These are phyloP conservation scores for Cytospora schulzeri DNA, from an alignment of 2,329 filamentous ascomycete genomes.

Conservation along the genomic window DNA sequence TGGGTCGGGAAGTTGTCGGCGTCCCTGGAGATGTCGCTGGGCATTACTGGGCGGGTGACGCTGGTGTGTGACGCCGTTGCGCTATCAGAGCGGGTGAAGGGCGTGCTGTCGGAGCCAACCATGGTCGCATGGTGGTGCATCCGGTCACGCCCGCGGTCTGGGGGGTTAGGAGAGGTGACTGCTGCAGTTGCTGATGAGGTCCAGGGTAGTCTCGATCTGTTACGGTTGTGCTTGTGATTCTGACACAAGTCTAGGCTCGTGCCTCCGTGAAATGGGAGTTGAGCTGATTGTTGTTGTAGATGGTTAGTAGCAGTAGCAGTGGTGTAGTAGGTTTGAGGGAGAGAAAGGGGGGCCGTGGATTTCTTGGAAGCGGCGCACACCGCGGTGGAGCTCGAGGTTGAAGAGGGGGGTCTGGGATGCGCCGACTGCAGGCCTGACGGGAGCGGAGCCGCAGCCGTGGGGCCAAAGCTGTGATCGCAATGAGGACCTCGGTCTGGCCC, in stretches of 20 bases:
- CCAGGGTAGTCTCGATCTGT: slow-evolving; percentile 3
- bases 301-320: slow-evolving; percentile 3
- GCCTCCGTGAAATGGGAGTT: slow-evolving; percentile 6
- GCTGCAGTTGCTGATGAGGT: slow-evolving; percentile 6
- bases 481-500: slow-evolving; percentile 12
- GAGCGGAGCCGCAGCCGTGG: slow-evolving; percentile 18
- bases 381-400: slow-evolving; percentile 19
- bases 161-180: slow-evolving; percentile 8
- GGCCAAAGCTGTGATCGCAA: slow-evolving; percentile 2
- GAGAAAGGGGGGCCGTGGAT: slow-evolving; percentile 21
- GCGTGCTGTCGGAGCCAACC: slow-evolving; percentile 43
- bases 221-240: slow-evolving; percentile 19
- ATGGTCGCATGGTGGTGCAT: slow-evolving; percentile 25
- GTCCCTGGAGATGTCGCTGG: slow-evolving; percentile 48
- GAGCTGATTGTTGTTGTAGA: not conserved
- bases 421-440: slow-evolving; percentile 12
- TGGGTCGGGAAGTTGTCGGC: slow-evolving; percentile 44
- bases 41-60: slow-evolving; percentile 50
- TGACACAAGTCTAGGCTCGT: slow-evolving; percentile 10
- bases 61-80: slow-evolving; percentile 45
- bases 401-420: slow-evolving; percentile 22
- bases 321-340: slow-evolving; percentile 18
- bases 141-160: slow-evolving; percentile 17
- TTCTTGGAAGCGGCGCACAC: slow-evolving; percentile 21
- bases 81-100: slow-evolving; percentile 51